Base-by-base conservation (phyloP, 148 eudicot genomes). In the Tetragonia tetragonoides region DNA sequence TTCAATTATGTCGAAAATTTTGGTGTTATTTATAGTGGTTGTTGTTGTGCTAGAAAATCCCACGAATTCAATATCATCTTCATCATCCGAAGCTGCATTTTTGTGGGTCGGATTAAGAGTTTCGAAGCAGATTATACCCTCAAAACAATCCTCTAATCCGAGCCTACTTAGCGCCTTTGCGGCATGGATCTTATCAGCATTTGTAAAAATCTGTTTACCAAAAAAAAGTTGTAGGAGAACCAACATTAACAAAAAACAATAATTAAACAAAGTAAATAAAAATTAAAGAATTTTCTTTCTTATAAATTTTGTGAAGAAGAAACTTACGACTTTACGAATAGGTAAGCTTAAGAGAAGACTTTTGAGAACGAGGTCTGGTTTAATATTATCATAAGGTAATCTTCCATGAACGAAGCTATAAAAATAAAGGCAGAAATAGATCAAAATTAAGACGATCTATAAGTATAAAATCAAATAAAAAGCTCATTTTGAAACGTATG, bases 331-430 rank as follows among this genome's bases (percentile, higher is more conserved):
- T 95, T 93, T 95, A n/a, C 94, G 97, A 77, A 87, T 87, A 6
- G 97, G 99, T 79, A 90, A 54, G 88, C 97, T 91, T 21, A 90
- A 83, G 74, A 95, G 78, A 46, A 95, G 97, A 74, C 75, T 85
- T 75, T 91, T 87, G 46, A 95, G 74, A 70, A 95, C 90, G 7
- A 94, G 94, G 82, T 95, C 99, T 2, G 99, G 97, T 72, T 93
- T 95, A 24, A 95, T 81, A 68, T 89, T 87, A n/a, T 95, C 93
- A 66, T 95, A 95, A 54, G 97, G 97, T 68, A 95, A 77, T 83
- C 91, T 93, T 72, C 99, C 99, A 82, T 95, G 99, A 83, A 95
- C 97, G 84, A 88, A 92, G 62, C 99, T 92, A 88, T 78, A 79
- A 66, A 66, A 82, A 6, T 38, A 38, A 56, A 20, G 63, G 42